Conservation (phyloP, 164 flowering plant species). For the Cinnamomum micranthum region DNA sequence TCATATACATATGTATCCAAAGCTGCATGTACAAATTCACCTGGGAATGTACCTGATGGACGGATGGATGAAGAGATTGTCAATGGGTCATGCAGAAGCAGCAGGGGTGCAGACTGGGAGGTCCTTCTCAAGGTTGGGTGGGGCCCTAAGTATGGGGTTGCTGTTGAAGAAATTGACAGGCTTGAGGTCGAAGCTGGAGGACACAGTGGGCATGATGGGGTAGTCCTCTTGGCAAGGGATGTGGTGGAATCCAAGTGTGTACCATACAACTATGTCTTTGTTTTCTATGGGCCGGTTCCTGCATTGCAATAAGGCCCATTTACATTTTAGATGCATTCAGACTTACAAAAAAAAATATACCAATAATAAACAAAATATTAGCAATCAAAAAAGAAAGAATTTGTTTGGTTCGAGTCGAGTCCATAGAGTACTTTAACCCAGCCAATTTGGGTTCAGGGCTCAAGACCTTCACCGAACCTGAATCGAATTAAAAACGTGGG, state of each 20-base stretch:
- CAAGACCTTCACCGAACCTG: too few species aligned
- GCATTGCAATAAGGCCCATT: slow-evolving; percentile 8
- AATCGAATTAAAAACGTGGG: too few species aligned
- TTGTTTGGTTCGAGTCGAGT: too few species aligned
- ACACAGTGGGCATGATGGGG: slow-evolving; percentile 71
- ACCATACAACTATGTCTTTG: slow-evolving; percentile 58
- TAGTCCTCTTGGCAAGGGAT: slow-evolving; percentile 75
- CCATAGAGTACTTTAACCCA: too few species aligned
- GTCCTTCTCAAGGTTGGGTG: slow-evolving; percentile 47
- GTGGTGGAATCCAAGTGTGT: slow-evolving; percentile 72
- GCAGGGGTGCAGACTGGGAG: slow-evolving; percentile 55
- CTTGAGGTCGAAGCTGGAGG: slow-evolving; percentile 62
- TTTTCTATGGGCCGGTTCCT: slow-evolving; percentile 62
- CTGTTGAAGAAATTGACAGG: slow-evolving; percentile 73
- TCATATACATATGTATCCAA: not conserved
- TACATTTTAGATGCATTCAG: not conserved
- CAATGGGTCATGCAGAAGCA: slow-evolving; percentile 13
- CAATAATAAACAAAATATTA: not conserved
- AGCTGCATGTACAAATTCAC: not conserved
- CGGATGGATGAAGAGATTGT: not conserved
- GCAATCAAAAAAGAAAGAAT: too few species aligned
- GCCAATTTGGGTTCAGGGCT: too few species aligned
- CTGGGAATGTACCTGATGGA: not conserved
- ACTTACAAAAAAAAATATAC: not conserved
- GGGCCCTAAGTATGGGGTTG: slow-evolving; percentile 47